Percentiles rank a stretch among this genome's conserved stretches.
These are phyloP conservation scores for Rosellinia necatrix DNA, from an alignment of 2,329 filamentous ascomycete species.

Conservation along the genomic window DNA sequence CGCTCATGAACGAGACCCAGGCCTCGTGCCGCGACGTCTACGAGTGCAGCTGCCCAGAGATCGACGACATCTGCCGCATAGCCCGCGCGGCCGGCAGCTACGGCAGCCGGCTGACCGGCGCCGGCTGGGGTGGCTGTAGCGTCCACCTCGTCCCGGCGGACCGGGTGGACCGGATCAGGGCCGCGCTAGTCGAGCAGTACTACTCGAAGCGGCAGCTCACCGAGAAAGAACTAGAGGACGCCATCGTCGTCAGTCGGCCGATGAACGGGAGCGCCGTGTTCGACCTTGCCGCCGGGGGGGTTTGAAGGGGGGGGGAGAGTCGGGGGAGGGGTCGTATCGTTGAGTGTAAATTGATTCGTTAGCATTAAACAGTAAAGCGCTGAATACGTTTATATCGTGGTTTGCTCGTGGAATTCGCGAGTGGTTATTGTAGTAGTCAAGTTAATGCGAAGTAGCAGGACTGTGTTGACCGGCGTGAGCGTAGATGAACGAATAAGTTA, in stretches of 20 bases:
- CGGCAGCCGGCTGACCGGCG: constrained; percentile 86
- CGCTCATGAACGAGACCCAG: constrained; percentile 87
- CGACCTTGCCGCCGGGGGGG: constrained; percentile 38
- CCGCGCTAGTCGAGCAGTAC: constrained; percentile 80
- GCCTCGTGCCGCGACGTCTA: constrained; percentile 84
- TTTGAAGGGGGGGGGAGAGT: constrained; percentile 32
- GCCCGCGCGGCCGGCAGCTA: constrained; percentile 79
- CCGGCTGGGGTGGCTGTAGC: constrained; percentile 95
- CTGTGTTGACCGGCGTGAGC: too few relatives aligned
- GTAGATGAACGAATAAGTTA: background rate
- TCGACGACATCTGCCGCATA: constrained; percentile 86
- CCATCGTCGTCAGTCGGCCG: constrained; percentile 88
- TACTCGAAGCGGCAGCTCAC: constrained; percentile 70
- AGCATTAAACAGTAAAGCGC: too few relatives aligned
- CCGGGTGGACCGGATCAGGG: constrained; percentile 77
- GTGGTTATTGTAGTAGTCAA: too few relatives aligned
- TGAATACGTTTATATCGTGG: too few relatives aligned
- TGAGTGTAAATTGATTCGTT: too few relatives aligned
- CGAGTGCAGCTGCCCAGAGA: constrained; percentile 88
- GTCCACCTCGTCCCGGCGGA: constrained; percentile 89
- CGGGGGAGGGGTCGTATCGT: too few relatives aligned
- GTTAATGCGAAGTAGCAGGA: too few relatives aligned
- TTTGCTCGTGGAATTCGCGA: too few relatives aligned
- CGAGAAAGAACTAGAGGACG: constrained; percentile 74
- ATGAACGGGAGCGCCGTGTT: constrained; percentile 71